These are phyloP conservation scores for Boletales sp. DNA, from an alignment of 768 basidiomycete genomes.

Conservation along the genomic window DNA sequence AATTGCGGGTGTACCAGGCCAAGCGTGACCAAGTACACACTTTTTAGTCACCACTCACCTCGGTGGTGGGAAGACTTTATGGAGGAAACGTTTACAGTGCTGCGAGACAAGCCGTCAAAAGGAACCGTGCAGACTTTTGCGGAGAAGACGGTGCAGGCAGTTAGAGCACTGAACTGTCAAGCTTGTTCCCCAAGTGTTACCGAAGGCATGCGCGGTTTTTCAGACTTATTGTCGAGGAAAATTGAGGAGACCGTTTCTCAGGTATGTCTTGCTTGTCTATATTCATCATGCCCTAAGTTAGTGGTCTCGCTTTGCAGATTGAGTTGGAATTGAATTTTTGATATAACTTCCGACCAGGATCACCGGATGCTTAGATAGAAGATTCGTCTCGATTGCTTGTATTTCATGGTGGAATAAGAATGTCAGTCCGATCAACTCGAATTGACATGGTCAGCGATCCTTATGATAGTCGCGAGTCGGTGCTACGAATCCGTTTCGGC, in stretches of 20 bases:
- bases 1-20: not conserved
- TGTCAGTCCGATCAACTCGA: too few relatives aligned
- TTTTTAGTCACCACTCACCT: not conserved
- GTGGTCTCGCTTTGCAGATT: not conserved
- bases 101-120: constrained; percentile 21
- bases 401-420: too few relatives aligned
- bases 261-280: too few relatives aligned
- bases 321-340: constrained; percentile 1
- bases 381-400: too few relatives aligned
- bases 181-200: not conserved
- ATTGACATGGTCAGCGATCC: too few relatives aligned
- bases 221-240: constrained; percentile 3
- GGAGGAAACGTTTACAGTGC: not conserved
- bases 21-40: not conserved
- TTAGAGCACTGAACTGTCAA: not conserved
- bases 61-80: constrained; percentile 21
- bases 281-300: too few relatives aligned
- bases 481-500: too few relatives aligned
- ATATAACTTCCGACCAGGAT: too few relatives aligned
- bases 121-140: not conserved
- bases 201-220: constrained; percentile 14
- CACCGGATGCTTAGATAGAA: too few relatives aligned
- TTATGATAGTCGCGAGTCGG: too few relatives aligned
- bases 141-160: not conserved
- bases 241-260: constrained; percentile 1